Conservation (phyloP, 2,329 filamentous ascomycete species). For the Ophiostoma australiae region DNA sequence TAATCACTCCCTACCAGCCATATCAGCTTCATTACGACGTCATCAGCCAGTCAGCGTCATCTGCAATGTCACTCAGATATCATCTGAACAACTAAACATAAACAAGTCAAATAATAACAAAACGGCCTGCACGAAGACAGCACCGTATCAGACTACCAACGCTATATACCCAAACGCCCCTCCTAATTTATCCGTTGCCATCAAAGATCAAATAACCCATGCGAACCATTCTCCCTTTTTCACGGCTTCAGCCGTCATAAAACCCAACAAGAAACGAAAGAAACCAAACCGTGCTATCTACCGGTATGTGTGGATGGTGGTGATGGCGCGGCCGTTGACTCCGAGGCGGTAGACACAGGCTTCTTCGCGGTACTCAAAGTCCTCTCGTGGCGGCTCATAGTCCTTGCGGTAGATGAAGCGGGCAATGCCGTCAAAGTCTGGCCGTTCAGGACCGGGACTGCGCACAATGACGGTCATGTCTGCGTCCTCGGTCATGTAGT, state of each 20-base stretch:
- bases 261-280: neutral
- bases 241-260: too few species aligned
- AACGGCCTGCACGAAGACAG: neutral
- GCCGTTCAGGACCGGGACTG: neutral
- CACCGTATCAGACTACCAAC: neutral
- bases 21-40: too few species aligned
- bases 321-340: slow-evolving; percentile 18
- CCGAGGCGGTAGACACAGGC: slow-evolving; percentile 18
- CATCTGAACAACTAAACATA: too few species aligned
- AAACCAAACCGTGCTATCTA: neutral
- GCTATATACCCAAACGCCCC: slow-evolving; percentile 1
- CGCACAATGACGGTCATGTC: slow-evolving; percentile 25
- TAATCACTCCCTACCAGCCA: too few species aligned
- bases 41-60: too few species aligned
- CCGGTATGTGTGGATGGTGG: slow-evolving; percentile 6
- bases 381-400: slow-evolving; percentile 14
- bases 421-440: slow-evolving; percentile 24
- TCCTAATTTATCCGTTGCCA: neutral
- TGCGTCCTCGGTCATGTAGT: slow-evolving; percentile 18
- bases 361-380: slow-evolving; percentile 14
- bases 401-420: slow-evolving; percentile 23
- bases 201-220: neutral
- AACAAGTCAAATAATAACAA: too few species aligned
- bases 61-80: too few species aligned
- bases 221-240: too few species aligned